Evolutionary conservation across 495 filamentous ascomycete genomes (phyloP), one percentile per base, ranked within the genome.

Genomic region (Lepidopterella palustris): DNA sequence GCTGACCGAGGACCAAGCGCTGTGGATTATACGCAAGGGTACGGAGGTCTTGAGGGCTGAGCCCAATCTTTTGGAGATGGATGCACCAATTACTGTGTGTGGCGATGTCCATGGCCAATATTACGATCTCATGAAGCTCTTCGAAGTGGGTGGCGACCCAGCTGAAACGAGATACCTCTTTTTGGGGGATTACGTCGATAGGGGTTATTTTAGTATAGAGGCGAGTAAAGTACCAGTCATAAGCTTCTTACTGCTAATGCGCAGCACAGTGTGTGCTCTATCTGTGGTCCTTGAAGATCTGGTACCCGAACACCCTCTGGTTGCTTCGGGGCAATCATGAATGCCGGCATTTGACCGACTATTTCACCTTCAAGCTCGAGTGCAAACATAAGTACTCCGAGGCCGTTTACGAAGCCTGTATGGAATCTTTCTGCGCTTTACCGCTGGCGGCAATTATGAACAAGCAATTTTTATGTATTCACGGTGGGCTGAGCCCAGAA

Each of bases 331-430:
- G 93, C 65, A 98, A 98, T 71, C 93, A 98, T 76, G 93, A 98
- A 78, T 98, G 93, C 73, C 85, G 93, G 69, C 93, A 98, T 77
- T 80, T 98, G 79, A 98, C 93, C 25, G 93, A 98, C 71, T 98
- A 98, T 79, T 98, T 98, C 78, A 98, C 93, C 53, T 98, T 98
- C 79, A 97, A 97, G 80, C 82, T 98, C 55, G 93, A 98, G 74
- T 98, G 93, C 79, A 95, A 93, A 77, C 91, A 98, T 82, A 98
- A 98, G 70, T 98, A 98, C 75, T 95, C 89, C 50, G 93, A 97
- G 75, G 82, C 81, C 64, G 85, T 98, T 60, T 98, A 98, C 72
- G 93, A 98, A 73, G 93, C 93, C 35, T 97, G 93, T 76, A 92
- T 96, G 84, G 90, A 97, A 60, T 92, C 93, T 28, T 98, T 98